phyloP scores from a whole-genome alignment of 208 protist genomes.

The Acanthamoeba quina region DNA sequence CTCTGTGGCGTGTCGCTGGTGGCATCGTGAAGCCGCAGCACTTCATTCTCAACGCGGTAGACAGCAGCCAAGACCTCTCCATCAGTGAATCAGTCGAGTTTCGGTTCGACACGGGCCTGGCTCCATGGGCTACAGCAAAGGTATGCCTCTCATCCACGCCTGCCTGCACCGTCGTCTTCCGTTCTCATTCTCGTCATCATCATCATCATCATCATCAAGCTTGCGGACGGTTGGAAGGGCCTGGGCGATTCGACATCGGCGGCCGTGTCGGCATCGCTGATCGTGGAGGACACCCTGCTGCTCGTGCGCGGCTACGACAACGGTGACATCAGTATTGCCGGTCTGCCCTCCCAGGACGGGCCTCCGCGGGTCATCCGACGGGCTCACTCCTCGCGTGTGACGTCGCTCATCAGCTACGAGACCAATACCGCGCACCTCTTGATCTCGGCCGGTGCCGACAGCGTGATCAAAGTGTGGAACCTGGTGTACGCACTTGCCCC shows the following conservation, averaged over 20 bases:
- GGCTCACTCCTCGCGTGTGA: slow-evolving; percentile 15
- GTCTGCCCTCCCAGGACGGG: slow-evolving; percentile 3
- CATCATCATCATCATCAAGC: not conserved
- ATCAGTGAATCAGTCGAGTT: not conserved
- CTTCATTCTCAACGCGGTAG: slow-evolving; percentile 1
- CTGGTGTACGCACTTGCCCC: slow-evolving; percentile 25
- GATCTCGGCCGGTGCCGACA: slow-evolving; percentile 18
- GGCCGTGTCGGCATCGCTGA: not conserved
- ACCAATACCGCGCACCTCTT: not conserved
- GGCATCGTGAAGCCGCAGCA: slow-evolving; percentile 18
- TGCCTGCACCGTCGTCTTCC: not conserved
- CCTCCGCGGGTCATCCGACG: slow-evolving; percentile 13
- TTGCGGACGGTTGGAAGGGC: slow-evolving; percentile 14
- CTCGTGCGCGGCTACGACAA: slow-evolving; percentile 60
- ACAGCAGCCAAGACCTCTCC: slow-evolving; percentile 4
- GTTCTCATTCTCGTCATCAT: not conserved
- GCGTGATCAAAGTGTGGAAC: slow-evolving; percentile 69
- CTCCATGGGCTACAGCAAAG: not conserved
- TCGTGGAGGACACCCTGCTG: slow-evolving; percentile 6
- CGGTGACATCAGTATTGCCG: slow-evolving; percentile 47
- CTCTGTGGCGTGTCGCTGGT: not conserved
- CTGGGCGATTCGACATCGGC: not conserved
- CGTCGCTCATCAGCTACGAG: slow-evolving; percentile 40
- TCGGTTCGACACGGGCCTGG: not conserved
- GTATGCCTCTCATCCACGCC: not conserved